A percentile compares a stretch with the other conserved stretches of the same genome.
Evolutionary conservation across 306 rosid species (phyloP).

Genomic region (Begonia peltatifolia): DNA sequence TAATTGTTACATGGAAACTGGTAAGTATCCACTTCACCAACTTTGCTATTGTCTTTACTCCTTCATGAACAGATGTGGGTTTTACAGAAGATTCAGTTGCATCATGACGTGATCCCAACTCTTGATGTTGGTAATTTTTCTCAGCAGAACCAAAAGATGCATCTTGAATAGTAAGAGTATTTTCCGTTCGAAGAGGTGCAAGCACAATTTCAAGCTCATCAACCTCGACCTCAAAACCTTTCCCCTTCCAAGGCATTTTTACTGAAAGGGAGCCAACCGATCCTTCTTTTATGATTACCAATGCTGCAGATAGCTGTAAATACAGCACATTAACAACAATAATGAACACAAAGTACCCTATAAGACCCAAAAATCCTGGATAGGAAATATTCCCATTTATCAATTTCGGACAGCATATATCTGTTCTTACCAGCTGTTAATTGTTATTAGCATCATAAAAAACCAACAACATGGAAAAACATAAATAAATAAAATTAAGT

Average conservation of each 20-base stretch:
- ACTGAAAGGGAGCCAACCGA: conserved; percentile 64
- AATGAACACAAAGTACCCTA: too few species aligned
- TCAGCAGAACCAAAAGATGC: conserved; percentile 25
- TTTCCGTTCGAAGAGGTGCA: conserved; percentile 27
- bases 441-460: too few species aligned
- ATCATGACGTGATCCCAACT: conserved; percentile 25
- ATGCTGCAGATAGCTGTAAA: conserved; percentile 36
- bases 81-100: conserved; percentile 26
- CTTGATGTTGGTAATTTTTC: conserved; percentile 14
- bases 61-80: conserved; percentile 66
- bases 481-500: too few species aligned
- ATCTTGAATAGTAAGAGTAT: conserved; percentile 16
- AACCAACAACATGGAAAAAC: too few species aligned
- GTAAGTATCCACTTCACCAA: conserved; percentile 75
- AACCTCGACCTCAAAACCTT: conserved; percentile 81
- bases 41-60: conserved; percentile 85
- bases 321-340: background rate
- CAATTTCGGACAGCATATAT: too few species aligned
- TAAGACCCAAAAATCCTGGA: too few species aligned
- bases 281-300: conserved; percentile 63
- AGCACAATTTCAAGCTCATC: conserved; percentile 78
- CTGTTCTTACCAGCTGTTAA: too few species aligned
- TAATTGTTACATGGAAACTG: conserved; percentile 65
- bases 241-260: conserved; percentile 81
- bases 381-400: too few species aligned